Base-by-base conservation (phyloP, 169 alveolate genomes). In the Eimeria falciformis region DNA sequence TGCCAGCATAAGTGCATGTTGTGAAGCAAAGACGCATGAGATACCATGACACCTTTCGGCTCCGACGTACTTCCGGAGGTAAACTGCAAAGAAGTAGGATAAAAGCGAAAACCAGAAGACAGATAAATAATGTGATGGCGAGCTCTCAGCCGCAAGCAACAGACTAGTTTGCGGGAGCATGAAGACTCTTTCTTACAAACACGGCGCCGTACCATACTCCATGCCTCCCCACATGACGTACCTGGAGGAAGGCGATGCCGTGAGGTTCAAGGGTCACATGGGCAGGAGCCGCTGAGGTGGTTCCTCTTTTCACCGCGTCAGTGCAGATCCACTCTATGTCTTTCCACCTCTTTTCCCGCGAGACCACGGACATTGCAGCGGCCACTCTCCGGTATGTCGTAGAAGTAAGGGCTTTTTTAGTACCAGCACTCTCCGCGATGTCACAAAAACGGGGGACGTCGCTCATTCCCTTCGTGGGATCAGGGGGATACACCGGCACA, bases 401-500 rank as follows among this genome's bases (percentile, higher is more conserved):
- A 27, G 79, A 53, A 9, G 96, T 93, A 2, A 95, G 94, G n/a
- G 93, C 91, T 21, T 56, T 55, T 58, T 82, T 83, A 2, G 94
- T 85, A 37, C 88, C 94, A 33, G 96, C 91, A 73, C 81, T 89
- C 27, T 90, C 94, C 27, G 78, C 93, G 66, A 95, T 95, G 37
- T 95, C 96, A 53, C 97, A 94, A 50, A 95, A 94, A 12, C 96
- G 94, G 68, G 95, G 95, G n/a, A 95, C 85, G 66, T 95, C 97
- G 27, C 77, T 78, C 47, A 69, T 71, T 18, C 95, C 96, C 47
- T 92, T 92, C 53, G 90, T 77, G 21, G 96, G 96, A 71, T 95
- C 96, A 27, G 97, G 97, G 81, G 97, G 97, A 58, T 94, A 94
- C 14, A 95, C 97, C 3, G 97, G 97, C 29, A 95, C 95, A 6